Conservation (phyloP, 129 eudicot species). For the Escallonia herrerae region DNA sequence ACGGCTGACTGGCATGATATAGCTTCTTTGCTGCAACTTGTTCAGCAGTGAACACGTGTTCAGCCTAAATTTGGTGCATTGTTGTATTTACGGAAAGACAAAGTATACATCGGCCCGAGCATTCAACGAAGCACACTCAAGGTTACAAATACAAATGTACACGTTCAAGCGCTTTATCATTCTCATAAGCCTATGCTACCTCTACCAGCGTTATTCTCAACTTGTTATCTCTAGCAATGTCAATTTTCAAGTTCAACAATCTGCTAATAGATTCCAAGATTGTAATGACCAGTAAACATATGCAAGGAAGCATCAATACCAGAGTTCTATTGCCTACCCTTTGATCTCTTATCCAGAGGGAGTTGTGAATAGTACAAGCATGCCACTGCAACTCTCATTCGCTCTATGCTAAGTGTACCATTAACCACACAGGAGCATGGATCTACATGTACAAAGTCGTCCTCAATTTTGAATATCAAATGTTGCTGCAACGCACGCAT, state of each 20-base stretch:
- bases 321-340: conserved; percentile 38
- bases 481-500: conserved; percentile 48
- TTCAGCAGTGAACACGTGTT: too few species aligned
- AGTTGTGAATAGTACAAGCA: conserved; percentile 70
- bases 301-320: conserved; percentile 4
- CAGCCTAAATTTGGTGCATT: too few species aligned
- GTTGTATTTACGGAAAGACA: too few species aligned
- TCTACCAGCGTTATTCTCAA: too few species aligned
- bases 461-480: conserved; percentile 56
- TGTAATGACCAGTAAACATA: conserved; percentile 5
- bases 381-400: conserved; percentile 67
- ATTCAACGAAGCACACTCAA: too few species aligned
- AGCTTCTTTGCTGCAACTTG: too few species aligned
- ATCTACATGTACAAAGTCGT: conserved; percentile 47
- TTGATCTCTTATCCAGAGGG: conserved; percentile 58
- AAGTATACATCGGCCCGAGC: too few species aligned
- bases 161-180: too few species aligned
- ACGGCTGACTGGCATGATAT: too few species aligned
- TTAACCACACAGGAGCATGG: conserved; percentile 29
- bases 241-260: neutral
- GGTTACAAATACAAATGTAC: too few species aligned
- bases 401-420: conserved; percentile 43
- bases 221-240: neutral
- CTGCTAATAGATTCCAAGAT: neutral
- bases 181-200: too few species aligned